Conservation (phyloP, 108 stramenopile genomes). For the Cyclostephanos invisitatus region DNA sequence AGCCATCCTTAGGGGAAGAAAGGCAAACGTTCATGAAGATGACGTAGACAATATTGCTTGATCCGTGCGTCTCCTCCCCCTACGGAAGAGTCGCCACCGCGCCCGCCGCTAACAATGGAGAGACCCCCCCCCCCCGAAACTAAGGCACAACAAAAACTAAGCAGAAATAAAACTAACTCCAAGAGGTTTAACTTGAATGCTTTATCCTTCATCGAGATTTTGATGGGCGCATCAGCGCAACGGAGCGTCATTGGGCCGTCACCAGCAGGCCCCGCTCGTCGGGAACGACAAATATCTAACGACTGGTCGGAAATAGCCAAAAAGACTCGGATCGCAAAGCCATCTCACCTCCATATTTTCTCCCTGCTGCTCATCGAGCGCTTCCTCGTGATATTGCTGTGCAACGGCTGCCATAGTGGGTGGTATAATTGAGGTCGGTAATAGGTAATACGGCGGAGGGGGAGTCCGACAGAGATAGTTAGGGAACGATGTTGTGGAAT, state of each 20-base stretch:
- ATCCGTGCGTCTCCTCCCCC: background rate
- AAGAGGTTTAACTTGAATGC: background rate
- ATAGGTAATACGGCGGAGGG: background rate
- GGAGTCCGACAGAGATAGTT: background rate
- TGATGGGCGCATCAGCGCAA: background rate
- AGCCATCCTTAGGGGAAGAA: background rate
- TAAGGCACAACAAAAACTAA: background rate
- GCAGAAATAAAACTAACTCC: background rate
- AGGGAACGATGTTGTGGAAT: too few species aligned
- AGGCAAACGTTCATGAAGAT: background rate
- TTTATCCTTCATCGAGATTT: background rate
- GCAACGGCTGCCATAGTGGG: constrained; percentile 49
- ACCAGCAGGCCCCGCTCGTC: background rate
- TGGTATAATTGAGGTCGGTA: background rate
- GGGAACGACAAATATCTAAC: background rate
- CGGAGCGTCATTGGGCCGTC: background rate
- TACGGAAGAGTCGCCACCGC: too few species aligned
- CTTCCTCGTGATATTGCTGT: constrained; percentile 48
- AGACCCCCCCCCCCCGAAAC: background rate
- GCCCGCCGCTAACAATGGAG: too few species aligned
- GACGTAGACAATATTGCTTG: background rate
- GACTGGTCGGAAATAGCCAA: background rate
- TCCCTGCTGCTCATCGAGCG: constrained; percentile 48
- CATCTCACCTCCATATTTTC: constrained; percentile 53
- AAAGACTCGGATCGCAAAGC: background rate